These are phyloP conservation scores for Mycena chlorophos DNA, from an alignment of 768 basidiomycete species.

Conservation along the genomic window DNA sequence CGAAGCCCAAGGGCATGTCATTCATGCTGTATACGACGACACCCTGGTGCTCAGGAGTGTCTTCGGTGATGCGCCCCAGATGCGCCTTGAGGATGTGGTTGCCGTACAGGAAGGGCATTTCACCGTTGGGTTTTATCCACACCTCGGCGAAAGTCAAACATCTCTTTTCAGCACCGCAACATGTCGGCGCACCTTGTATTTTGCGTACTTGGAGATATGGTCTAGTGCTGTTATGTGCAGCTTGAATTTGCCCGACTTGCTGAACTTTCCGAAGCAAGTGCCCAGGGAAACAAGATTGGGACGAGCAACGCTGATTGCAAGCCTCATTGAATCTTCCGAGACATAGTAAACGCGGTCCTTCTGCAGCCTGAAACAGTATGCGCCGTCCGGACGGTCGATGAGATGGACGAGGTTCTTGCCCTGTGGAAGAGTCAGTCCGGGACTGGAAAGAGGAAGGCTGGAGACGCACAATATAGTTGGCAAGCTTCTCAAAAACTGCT, in stretches of 20 bases:
- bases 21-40: conserved; percentile 96
- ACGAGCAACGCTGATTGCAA: conserved; percentile 88
- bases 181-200: conserved; percentile 74
- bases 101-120: conserved; percentile 99
- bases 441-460: neutral
- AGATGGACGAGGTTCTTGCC: conserved; percentile 96
- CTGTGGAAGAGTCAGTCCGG: conserved; percentile 38
- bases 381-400: conserved; percentile 91
- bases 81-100: conserved; percentile 99
- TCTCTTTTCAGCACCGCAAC: neutral
- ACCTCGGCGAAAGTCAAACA: conserved; percentile 53
- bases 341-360: conserved; percentile 96
- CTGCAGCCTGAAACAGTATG: conserved; percentile 94
- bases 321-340: conserved; percentile 90
- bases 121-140: conserved; percentile 99
- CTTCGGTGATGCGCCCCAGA: conserved; percentile 97
- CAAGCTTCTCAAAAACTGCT: conserved; percentile 92
- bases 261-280: conserved; percentile 97
- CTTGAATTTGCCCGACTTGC: conserved; percentile 96
- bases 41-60: conserved; percentile 98
- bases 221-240: conserved; percentile 93
- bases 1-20: conserved; percentile 94
- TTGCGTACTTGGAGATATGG: conserved; percentile 92
- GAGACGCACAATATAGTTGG: conserved; percentile 86
- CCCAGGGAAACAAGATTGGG: conserved; percentile 91